Base-by-base conservation (phyloP, 495 filamentous ascomycete species). In the Penicillium egyptiacum region DNA sequence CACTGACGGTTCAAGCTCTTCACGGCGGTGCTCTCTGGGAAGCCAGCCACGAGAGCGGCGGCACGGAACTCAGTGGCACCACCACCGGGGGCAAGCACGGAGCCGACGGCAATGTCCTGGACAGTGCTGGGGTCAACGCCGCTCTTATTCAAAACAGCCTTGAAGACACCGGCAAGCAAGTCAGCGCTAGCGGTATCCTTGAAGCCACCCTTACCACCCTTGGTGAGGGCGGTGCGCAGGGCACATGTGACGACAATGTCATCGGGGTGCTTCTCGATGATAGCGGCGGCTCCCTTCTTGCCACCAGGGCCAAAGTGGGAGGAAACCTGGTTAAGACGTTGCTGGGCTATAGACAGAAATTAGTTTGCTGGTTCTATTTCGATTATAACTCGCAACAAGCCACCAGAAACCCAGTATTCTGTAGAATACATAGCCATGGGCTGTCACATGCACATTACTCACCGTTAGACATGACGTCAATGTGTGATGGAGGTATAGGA, bases 11-110 rank as follows among this genome's bases (percentile, higher is more conserved):
- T 98, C 69, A 96, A 73, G 37, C 82, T 82, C 76, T 88, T 92
- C 20, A 96, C 88, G 14, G 91, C 88, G 1, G 92, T 81, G 22
- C 82, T 79, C 64, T 88, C 90, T 35, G 95, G 90, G 74, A 98
- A 91, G 30, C 94, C 95, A 52, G 94, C 94, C 10, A 92, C 90
- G 17, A 98, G 81, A 30, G 89, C 86, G 16, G 95, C 93, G 57
- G 92, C 94, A 61, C 94, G 86, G 84, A 93, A 96, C 77, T 98
- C 94, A 40, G 94, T 98, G 22, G 95, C 94, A 61, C 94, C 94
- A 57, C 90, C 94, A 59, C 94, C 94, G 17, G 94, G 93, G 5
- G 93, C 82, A 26, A 98, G 85, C 19, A 98, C 94, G 50, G 84
- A 86, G 62, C 94, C 94, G 56, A 98, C 95, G 44, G 88, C 87